A percentile compares a stretch with the other conserved stretches of the same genome.
phyloP scores from a whole-genome alignment of 2,329 filamentous ascomycete species.

The Penicillium sp. region DNA sequence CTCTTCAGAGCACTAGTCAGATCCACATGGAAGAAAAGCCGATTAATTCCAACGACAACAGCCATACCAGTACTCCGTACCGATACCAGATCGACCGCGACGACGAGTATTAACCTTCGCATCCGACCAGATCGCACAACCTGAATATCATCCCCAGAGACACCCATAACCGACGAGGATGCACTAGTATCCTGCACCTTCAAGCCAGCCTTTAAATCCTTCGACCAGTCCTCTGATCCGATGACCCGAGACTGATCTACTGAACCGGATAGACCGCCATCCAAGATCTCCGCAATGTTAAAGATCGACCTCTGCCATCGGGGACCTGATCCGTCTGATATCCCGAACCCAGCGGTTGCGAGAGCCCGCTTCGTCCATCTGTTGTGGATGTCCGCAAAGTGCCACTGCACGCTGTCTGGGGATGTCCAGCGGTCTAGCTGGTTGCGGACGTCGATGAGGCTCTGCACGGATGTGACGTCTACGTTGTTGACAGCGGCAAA shows the following conservation, averaged over 20 bases:
- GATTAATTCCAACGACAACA: conserved; percentile 72
- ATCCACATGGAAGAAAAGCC: conserved; percentile 87
- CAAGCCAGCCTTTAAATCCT: background rate
- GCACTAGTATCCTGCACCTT: background rate
- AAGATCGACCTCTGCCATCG: background rate
- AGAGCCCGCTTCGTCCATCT: conserved; percentile 88
- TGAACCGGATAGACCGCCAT: background rate
- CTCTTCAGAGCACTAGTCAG: conserved; percentile 79
- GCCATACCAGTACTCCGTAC: conserved; percentile 46
- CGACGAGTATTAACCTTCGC: background rate
- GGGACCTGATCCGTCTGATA: background rate
- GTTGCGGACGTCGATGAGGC: conserved; percentile 85
- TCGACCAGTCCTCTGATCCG: background rate
- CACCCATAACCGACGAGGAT: background rate
- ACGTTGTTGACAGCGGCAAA: conserved; percentile 88
- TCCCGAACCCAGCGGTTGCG: conserved; percentile 75
- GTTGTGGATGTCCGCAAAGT: conserved; percentile 82
- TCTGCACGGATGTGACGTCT: conserved; percentile 83
- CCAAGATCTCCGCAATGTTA: background rate
- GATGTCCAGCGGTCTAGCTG: conserved; percentile 80
- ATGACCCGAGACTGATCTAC: background rate
- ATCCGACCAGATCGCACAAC: background rate
- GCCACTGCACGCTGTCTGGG: conserved; percentile 82
- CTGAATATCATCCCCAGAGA: background rate
- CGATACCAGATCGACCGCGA: conserved; percentile 56